phyloP scores from a whole-genome alignment of 345 rosid species.

The Gossypioides kirkii region DNA sequence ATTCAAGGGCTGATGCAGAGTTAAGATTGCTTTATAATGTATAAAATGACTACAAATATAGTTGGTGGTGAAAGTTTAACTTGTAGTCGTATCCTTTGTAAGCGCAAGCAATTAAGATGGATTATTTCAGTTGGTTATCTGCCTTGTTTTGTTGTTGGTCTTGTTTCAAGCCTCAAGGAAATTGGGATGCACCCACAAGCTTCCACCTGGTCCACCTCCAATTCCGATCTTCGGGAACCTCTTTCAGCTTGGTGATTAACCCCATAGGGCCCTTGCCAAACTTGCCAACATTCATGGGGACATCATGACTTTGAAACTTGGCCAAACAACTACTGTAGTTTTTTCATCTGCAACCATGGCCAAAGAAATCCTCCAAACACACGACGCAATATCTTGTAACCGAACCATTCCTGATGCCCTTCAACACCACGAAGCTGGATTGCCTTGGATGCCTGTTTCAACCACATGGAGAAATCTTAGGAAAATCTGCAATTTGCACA shows the following conservation, averaged over 20 bases:
- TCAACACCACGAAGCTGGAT: slow-evolving; percentile 24
- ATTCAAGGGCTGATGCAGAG: no score
- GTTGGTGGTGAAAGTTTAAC: no score
- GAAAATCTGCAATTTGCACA: slow-evolving; percentile 25
- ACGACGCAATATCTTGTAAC: slow-evolving; percentile 28
- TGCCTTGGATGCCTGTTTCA: slow-evolving; percentile 7
- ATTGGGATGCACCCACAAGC: not conserved
- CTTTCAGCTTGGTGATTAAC: slow-evolving; percentile 27
- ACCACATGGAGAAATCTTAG: slow-evolving; percentile 37
- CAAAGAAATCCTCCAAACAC: slow-evolving; percentile 37
- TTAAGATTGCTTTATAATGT: no score
- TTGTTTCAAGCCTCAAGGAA: not conserved
- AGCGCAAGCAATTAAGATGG: no score
- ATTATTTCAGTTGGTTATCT: not conserved
- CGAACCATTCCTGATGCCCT: slow-evolving; percentile 24
- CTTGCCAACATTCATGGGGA: slow-evolving; percentile 38
- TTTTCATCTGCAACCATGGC: slow-evolving; percentile 36
- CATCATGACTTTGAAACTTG: slow-evolving; percentile 37
- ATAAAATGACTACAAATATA: no score
- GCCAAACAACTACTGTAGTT: slow-evolving; percentile 32
- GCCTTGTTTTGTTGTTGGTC: not conserved
- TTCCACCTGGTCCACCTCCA: slow-evolving; percentile 32
- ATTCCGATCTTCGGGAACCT: slow-evolving; percentile 43
- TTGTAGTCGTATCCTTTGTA: no score
- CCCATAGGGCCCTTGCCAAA: slow-evolving; percentile 30